Conservation (phyloP, 371 early-diverging fungal genomes). For the Mucor circinelloides region DNA sequence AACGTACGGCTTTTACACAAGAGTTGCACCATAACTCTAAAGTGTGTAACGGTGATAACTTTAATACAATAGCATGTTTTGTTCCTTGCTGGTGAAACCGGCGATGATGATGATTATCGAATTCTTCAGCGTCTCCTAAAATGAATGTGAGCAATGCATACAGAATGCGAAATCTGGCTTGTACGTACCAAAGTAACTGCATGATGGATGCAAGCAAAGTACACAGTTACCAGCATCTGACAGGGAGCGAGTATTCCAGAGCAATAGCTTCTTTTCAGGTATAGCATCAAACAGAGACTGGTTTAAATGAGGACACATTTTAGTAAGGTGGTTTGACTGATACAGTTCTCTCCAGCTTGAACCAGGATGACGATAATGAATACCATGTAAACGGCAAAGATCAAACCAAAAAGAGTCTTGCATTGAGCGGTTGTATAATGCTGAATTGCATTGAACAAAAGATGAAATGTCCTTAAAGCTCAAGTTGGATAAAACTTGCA, state of each 20-base stretch:
- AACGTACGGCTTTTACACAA: slow-evolving; percentile 16
- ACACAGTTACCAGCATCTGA: background rate
- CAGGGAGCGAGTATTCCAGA: slow-evolving; percentile 3
- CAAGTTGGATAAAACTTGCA: slow-evolving; percentile 2
- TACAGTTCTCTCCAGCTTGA: slow-evolving; percentile 11
- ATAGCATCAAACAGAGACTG: background rate
- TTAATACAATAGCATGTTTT: slow-evolving; percentile 6
- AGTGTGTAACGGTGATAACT: slow-evolving; percentile 7
- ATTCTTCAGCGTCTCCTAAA: background rate
- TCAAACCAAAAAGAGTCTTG: slow-evolving; percentile 16
- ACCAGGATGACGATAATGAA: slow-evolving; percentile 13
- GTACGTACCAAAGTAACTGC: slow-evolving; percentile 7
- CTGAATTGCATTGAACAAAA: slow-evolving; percentile 1
- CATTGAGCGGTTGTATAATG: background rate
- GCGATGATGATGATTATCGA: background rate
- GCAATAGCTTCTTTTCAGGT: slow-evolving; percentile 5
- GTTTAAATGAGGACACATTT: slow-evolving; percentile 19
- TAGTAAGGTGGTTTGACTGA: background rate
- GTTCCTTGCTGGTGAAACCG: background rate
- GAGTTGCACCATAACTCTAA: slow-evolving; percentile 21
- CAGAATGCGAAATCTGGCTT: too few species aligned
- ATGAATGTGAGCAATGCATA: too few species aligned
- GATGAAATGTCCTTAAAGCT: background rate
- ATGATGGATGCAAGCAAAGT: slow-evolving; percentile 8
- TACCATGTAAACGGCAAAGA: slow-evolving; percentile 13